These are phyloP conservation scores for Euphorbia pulcherrima DNA, from an alignment of 345 rosid genomes.

Conservation along the genomic window DNA sequence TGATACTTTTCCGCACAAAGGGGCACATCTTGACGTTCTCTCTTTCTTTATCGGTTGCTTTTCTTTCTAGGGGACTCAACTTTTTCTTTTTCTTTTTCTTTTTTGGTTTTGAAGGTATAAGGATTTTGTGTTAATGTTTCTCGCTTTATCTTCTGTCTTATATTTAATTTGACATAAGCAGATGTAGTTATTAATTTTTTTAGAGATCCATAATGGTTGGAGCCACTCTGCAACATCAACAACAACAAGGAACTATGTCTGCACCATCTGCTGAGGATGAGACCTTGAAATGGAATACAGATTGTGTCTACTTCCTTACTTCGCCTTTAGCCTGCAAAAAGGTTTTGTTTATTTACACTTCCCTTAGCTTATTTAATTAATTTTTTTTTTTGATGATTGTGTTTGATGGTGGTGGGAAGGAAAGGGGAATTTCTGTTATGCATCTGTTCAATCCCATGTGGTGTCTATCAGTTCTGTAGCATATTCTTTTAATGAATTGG, in stretches of 20 bases:
- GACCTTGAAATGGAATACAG: constrained; percentile 83
- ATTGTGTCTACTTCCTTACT: constrained; percentile 95
- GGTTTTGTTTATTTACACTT: constrained; percentile 32
- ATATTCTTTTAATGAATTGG: not conserved
- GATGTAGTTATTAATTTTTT: not conserved
- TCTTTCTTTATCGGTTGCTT: not conserved
- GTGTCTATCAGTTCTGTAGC: not conserved
- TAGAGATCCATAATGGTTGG: constrained; percentile 49
- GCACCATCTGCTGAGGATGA: constrained; percentile 56
- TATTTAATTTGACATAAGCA: not conserved
- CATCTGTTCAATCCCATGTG: not conserved
- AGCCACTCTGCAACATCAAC: constrained; percentile 40
- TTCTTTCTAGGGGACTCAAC: not conserved
- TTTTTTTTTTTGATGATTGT: not conserved
- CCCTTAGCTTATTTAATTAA: not conserved
- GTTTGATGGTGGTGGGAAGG: no score
- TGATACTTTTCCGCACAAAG: not conserved
- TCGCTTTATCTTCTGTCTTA: not conserved
- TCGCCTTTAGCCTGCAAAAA: constrained; percentile 97
- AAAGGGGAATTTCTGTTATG: no score
- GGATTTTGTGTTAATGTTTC: not conserved
- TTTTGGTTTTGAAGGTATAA: not conserved
- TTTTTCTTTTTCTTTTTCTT: not conserved
- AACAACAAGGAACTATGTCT: constrained; percentile 24
- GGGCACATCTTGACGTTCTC: not conserved